phyloP scores from a whole-genome alignment of 176 grass and related monocot species.

The Puccinellia tenuiflora region DNA sequence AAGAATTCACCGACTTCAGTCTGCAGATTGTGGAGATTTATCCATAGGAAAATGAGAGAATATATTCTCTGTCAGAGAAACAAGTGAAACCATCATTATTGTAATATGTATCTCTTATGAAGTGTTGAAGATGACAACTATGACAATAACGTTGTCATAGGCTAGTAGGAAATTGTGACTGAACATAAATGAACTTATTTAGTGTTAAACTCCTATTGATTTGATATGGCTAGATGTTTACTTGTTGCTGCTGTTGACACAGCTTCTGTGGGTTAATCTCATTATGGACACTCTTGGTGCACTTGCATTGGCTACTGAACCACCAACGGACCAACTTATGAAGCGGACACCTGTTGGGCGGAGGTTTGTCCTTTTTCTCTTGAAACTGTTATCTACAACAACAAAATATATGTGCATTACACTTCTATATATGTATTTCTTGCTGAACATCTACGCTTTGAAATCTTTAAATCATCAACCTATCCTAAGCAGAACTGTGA shows the following conservation, averaged over 20 bases:
- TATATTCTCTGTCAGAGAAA: neutral
- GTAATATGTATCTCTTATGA: neutral
- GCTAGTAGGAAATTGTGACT: neutral
- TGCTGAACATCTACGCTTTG: neutral
- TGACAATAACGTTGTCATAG: conserved; percentile 14
- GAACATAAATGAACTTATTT: neutral
- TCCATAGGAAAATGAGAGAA: neutral
- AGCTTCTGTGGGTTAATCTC: conserved; percentile 99
- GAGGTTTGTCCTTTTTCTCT: conserved; percentile 42
- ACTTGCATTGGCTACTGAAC: conserved; percentile 95
- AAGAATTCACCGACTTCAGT: neutral
- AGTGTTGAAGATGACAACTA: neutral
- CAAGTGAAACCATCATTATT: neutral
- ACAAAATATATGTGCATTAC: conserved; percentile 6
- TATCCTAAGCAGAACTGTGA: neutral
- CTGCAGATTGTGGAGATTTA: neutral
- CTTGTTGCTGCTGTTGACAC: conserved; percentile 24
- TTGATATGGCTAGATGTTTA: conserved; percentile 1
- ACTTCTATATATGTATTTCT: neutral
- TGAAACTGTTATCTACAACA: conserved; percentile 8
- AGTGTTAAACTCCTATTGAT: neutral
- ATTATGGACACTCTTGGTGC: conserved; percentile 99
- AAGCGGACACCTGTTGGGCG: conserved; percentile 66
- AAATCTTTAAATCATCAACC: neutral
- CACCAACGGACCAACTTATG: conserved; percentile 86